Conservation (phyloP, 208 protist genomes). For the Vickermania spadyakhi region DNA sequence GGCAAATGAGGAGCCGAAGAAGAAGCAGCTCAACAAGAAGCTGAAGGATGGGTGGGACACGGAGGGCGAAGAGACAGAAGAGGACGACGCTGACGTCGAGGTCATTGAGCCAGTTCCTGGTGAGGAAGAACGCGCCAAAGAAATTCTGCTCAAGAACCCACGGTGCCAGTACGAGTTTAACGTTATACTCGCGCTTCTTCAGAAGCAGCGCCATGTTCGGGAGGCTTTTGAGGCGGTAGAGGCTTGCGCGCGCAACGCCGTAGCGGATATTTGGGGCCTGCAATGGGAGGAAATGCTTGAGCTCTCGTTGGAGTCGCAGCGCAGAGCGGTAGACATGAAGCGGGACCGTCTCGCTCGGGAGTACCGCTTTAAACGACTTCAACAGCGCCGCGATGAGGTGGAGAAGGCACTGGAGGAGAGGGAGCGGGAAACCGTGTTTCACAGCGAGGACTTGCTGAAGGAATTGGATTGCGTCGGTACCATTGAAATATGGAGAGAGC, state of each 20-base stretch:
- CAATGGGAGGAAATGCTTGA: conserved; percentile 17
- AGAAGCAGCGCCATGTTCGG: conserved; percentile 7
- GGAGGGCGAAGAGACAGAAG: not conserved
- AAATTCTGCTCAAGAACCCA: conserved; percentile 1
- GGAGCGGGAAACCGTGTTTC: conserved; percentile 12
- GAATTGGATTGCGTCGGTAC: conserved; percentile 1
- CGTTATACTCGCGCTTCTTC: not conserved
- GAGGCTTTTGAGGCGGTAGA: conserved; percentile 15
- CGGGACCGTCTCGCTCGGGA: conserved; percentile 8
- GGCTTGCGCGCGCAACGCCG: conserved; percentile 13
- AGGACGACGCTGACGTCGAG: not conserved
- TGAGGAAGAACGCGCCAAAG: conserved; percentile 2
- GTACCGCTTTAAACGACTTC: conserved; percentile 8
- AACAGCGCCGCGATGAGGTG: conserved; percentile 4
- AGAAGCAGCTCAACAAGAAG: not conserved
- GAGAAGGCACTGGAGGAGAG: conserved; percentile 8
- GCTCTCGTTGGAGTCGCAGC: not conserved
- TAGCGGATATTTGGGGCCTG: conserved; percentile 28
- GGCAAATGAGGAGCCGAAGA: not conserved
- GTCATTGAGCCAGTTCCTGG: not conserved
- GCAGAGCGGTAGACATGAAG: conserved; percentile 3
- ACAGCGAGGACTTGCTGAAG: conserved; percentile 4
- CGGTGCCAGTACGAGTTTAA: conserved; percentile 3
- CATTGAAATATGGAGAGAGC: conserved; percentile 8
- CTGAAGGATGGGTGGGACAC: not conserved